Evolutionary conservation across 2,329 filamentous ascomycete species (phyloP).

Genomic region (Balansia obtecta): DNA sequence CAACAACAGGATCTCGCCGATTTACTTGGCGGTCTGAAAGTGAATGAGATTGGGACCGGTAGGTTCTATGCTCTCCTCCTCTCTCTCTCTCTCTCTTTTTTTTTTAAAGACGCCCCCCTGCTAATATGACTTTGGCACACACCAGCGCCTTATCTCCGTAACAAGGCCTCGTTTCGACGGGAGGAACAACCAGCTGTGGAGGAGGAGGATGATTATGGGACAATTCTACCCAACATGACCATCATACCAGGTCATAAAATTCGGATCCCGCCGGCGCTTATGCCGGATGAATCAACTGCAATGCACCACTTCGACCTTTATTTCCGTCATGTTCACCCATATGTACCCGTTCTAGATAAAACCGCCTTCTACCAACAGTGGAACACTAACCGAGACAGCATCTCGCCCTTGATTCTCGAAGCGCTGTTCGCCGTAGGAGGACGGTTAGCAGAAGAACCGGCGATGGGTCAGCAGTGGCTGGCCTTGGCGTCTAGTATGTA

Average conservation of each 20-base stretch:
- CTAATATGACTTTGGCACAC: neutral
- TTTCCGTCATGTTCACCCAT: constrained; percentile 83
- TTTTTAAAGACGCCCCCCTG: neutral
- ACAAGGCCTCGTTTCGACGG: constrained; percentile 36
- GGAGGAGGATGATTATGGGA: constrained; percentile 61
- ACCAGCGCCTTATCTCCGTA: constrained; percentile 72
- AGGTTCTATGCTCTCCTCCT: constrained; percentile 23
- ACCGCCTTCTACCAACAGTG: constrained; percentile 78
- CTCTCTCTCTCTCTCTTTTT: no score
- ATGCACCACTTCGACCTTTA: constrained; percentile 82
- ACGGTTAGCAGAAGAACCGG: constrained; percentile 68
- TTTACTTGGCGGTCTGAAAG: constrained; percentile 73
- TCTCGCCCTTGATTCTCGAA: constrained; percentile 81
- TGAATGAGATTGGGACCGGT: constrained; percentile 81
- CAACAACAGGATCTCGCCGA: constrained; percentile 63
- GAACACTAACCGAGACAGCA: constrained; percentile 67
- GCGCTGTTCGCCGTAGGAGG: constrained; percentile 85
- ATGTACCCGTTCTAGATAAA: constrained; percentile 80
- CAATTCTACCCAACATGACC: constrained; percentile 53
- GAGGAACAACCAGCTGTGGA: constrained; percentile 54
- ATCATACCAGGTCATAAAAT: constrained; percentile 63
- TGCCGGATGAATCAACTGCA: constrained; percentile 77
- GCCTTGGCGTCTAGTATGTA: constrained; percentile 68
- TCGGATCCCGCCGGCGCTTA: constrained; percentile 81
- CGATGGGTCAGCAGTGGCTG: constrained; percentile 84